Conservation (phyloP, 2,329 filamentous ascomycete species). For the Botrytis aclada region DNA sequence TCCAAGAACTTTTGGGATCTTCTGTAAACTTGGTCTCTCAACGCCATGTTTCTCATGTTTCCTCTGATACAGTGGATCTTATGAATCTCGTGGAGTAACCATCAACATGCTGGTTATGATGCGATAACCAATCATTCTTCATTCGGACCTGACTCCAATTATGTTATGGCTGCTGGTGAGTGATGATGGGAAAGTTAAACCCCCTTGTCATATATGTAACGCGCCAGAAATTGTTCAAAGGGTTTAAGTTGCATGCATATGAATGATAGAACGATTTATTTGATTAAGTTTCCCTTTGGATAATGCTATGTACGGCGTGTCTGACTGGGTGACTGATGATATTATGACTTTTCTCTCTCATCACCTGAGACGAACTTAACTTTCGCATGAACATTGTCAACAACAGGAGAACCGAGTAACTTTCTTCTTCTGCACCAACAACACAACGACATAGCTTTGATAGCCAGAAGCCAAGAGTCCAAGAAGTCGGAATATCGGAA, state of each 20-base stretch:
- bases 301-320: not conserved
- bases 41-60: conserved; percentile 5
- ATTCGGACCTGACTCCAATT: conserved; percentile 10
- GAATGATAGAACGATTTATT: not conserved
- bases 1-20: not conserved
- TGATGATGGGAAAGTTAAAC: not conserved
- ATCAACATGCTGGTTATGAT: not conserved
- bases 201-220: conserved; percentile 16
- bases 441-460: not conserved
- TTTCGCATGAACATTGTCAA: not conserved
- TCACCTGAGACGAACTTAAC: not conserved
- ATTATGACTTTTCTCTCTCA: not conserved
- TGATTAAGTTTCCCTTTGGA: not conserved
- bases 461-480: not conserved
- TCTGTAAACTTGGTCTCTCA: not conserved
- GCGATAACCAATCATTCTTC: conserved; percentile 13
- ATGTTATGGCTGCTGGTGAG: not conserved
- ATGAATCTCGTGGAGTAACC: conserved; percentile 12
- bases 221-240: not conserved
- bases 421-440: not conserved
- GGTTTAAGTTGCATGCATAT: not conserved
- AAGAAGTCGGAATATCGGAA: not conserved
- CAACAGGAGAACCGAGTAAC: not conserved
- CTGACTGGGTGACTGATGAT: not conserved
- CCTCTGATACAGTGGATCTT: conserved; percentile 3